Evolutionary conservation across 139 green algal species (phyloP).

Genomic region (Chlamydomonas sp.): DNA sequence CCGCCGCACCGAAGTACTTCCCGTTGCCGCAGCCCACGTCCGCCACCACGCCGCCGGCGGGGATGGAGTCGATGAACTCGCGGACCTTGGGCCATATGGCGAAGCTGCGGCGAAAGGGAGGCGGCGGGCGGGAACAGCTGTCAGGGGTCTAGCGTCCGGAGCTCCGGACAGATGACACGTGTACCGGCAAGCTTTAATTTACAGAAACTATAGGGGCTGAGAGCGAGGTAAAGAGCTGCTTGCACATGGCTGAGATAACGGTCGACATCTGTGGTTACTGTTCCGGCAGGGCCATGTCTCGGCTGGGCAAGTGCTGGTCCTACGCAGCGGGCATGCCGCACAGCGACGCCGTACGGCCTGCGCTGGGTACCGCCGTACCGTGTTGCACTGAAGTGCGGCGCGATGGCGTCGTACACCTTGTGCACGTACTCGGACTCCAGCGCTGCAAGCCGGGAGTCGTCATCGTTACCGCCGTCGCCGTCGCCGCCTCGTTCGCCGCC

Average conservation of each 20-base stretch:
- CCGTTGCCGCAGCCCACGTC: slow-evolving; percentile 98
- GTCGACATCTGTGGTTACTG: too few relatives aligned
- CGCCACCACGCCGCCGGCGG: slow-evolving; percentile 64
- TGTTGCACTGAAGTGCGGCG: slow-evolving; percentile 95
- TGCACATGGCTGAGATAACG: too few relatives aligned
- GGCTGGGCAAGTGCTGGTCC: too few relatives aligned
- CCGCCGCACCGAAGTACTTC: slow-evolving; percentile 90
- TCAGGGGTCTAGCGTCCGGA: too few relatives aligned
- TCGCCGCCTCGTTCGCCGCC: not conserved
- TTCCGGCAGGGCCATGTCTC: too few relatives aligned
- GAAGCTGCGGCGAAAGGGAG: slow-evolving; percentile 60
- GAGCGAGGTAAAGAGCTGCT: too few relatives aligned
- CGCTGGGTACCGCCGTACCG: slow-evolving; percentile 45
- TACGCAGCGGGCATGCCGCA: too few relatives aligned
- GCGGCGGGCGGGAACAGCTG: too few relatives aligned
- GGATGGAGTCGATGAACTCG: slow-evolving; percentile 85
- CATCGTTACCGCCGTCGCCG: not conserved
- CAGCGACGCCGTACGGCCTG: not conserved
- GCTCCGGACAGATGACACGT: too few relatives aligned
- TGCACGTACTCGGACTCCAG: slow-evolving; percentile 83
- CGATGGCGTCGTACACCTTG: slow-evolving; percentile 96
- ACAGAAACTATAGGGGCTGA: too few relatives aligned
- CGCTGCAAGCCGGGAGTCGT: slow-evolving; percentile 6
- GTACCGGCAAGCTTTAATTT: too few relatives aligned
- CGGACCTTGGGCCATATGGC: slow-evolving; percentile 90